These are phyloP conservation scores for Strobilomyces dryophilus DNA, from an alignment of 768 basidiomycete genomes.

Conservation along the genomic window DNA sequence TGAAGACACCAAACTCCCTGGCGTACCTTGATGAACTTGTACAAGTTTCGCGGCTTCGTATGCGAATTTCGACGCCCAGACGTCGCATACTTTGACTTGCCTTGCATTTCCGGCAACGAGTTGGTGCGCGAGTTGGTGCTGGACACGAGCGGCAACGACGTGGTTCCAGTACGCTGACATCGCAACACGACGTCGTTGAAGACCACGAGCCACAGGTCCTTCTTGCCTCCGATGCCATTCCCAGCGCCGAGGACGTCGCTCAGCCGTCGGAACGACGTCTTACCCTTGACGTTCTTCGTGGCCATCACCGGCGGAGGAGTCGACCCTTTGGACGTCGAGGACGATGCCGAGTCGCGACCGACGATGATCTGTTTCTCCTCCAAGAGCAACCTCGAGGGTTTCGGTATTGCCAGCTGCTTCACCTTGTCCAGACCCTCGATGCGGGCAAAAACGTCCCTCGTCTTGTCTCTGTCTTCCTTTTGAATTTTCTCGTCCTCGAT, in stretches of 20 bases:
- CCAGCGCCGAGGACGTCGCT: slow-evolving; percentile 78
- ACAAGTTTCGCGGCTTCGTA: slow-evolving; percentile 84
- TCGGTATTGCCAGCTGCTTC: slow-evolving; percentile 87
- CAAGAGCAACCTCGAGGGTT: slow-evolving; percentile 82
- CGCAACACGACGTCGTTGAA: slow-evolving; percentile 95
- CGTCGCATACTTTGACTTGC: slow-evolving; percentile 81
- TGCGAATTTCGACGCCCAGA: slow-evolving; percentile 72
- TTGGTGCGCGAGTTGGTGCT: slow-evolving; percentile 64
- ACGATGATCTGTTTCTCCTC: slow-evolving; percentile 64
- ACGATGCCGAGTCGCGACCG: slow-evolving; percentile 25
- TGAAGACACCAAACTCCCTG: slow-evolving; percentile 1
- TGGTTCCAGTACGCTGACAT: slow-evolving; percentile 88
- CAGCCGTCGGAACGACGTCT: slow-evolving; percentile 83
- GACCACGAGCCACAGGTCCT: slow-evolving; percentile 90
- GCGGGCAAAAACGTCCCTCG: slow-evolving; percentile 90
- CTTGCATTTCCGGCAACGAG: slow-evolving; percentile 79
- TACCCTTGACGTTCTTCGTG: slow-evolving; percentile 65
- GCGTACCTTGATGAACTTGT: slow-evolving; percentile 85
- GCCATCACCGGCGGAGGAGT: slow-evolving; percentile 35
- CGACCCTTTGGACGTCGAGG: slow-evolving; percentile 22
- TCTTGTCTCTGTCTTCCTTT: slow-evolving; percentile 94
- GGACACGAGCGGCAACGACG: slow-evolving; percentile 73
- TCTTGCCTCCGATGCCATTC: slow-evolving; percentile 59
- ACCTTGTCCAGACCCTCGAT: slow-evolving; percentile 96
- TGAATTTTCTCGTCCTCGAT: slow-evolving; percentile 99